These are phyloP conservation scores for Hirsutella rhossiliensis DNA, from an alignment of 2,329 filamentous ascomycete genomes.

Conservation along the genomic window DNA sequence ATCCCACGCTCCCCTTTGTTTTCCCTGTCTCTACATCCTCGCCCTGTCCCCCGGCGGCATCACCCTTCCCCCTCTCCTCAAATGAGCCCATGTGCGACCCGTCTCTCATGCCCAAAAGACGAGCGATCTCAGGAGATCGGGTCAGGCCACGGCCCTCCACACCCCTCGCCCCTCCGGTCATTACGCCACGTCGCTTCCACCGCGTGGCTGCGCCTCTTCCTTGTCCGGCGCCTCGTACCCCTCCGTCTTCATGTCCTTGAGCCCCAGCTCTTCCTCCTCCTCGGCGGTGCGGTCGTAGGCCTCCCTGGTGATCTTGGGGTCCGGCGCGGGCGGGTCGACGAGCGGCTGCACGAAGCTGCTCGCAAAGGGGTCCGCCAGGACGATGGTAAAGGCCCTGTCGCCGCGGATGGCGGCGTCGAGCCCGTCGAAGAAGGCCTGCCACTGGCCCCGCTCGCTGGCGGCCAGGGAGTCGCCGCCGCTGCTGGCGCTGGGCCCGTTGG, in stretches of 20 bases:
- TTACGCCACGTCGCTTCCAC: constrained; percentile 1
- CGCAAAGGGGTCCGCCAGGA: constrained; percentile 79
- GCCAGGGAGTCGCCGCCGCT: constrained; percentile 69
- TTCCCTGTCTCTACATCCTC: no score
- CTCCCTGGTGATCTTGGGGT: constrained; percentile 70
- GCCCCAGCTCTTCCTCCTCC: constrained; percentile 85
- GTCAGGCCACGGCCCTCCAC: no score
- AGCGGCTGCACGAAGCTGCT: constrained; percentile 91
- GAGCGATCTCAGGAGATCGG: no score
- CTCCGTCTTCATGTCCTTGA: constrained; percentile 88
- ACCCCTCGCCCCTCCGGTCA: not conserved
- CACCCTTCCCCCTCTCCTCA: no score
- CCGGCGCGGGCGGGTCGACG: constrained; percentile 55
- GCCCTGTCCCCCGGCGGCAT: no score
- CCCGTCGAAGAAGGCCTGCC: constrained; percentile 69
- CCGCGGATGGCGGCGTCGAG: constrained; percentile 71
- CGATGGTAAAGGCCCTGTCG: constrained; percentile 66
- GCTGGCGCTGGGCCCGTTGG: constrained; percentile 40
- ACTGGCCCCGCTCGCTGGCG: constrained; percentile 52
- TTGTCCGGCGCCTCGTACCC: constrained; percentile 50
- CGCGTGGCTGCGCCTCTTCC: constrained; percentile 12
- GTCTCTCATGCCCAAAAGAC: no score
- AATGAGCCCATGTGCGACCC: no score
- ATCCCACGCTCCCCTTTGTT: no score
- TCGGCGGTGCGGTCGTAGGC: constrained; percentile 81